Conservation (phyloP, 805 yeast species). For the Candida piceae region DNA sequence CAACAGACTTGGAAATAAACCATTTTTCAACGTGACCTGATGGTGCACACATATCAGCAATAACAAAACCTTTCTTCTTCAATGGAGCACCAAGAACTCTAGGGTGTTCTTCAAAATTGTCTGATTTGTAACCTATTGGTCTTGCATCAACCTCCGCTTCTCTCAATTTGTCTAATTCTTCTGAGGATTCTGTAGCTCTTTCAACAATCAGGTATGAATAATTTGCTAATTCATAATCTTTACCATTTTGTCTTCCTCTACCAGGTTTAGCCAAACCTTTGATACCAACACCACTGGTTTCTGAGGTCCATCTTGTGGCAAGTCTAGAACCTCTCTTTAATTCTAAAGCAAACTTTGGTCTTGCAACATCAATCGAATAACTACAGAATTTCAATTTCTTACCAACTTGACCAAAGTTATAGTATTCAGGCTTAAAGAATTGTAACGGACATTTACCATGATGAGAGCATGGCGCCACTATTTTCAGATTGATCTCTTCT, state of each 20-base stretch:
- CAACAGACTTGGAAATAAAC: conserved; percentile 76
- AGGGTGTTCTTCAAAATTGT: conserved; percentile 50
- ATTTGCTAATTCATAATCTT: conserved; percentile 63
- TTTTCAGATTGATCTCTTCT: conserved; percentile 44
- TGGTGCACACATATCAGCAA: conserved; percentile 72
- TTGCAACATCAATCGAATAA: conserved; percentile 60
- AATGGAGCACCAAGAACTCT: conserved; percentile 67
- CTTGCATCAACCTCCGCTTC: conserved; percentile 11
- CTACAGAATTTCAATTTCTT: conserved; percentile 69
- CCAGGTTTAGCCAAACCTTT: conserved; percentile 48
- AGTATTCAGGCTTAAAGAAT: conserved; percentile 64
- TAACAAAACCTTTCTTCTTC: conserved; percentile 78
- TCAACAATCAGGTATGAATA: conserved; percentile 72
- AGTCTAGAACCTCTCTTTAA: conserved; percentile 75
- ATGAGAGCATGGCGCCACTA: conserved; percentile 89
- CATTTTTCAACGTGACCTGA: conserved; percentile 80
- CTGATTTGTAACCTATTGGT: conserved; percentile 24
- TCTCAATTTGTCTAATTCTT: conserved; percentile 13
- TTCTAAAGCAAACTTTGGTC: conserved; percentile 80
- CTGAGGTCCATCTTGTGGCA: conserved; percentile 66
- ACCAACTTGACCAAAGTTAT: conserved; percentile 47
- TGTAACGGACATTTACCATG: conserved; percentile 85
- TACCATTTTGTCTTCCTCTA: conserved; percentile 73
- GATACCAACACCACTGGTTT: conserved; percentile 52
- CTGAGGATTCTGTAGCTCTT: conserved; percentile 43